Percentiles rank a stretch among this genome's conserved stretches.
phyloP scores from a whole-genome alignment of 495 filamentous ascomycete genomes.

The Ascobolus immersus region DNA sequence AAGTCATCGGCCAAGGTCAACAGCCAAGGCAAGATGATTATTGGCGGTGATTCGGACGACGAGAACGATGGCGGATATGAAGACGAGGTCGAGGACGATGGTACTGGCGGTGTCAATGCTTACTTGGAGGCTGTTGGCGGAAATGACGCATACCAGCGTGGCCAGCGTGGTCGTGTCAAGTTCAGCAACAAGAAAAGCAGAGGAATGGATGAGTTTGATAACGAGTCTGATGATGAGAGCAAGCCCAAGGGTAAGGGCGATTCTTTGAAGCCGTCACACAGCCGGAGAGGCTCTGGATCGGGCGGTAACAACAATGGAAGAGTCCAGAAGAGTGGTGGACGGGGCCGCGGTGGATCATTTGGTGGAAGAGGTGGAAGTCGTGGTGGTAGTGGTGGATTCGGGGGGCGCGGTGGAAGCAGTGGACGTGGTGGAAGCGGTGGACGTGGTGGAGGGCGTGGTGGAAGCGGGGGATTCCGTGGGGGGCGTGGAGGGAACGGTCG shows the following conservation, averaged over 20 bases:
- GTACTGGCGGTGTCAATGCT: conserved; percentile 50
- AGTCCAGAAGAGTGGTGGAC: conserved; percentile 11
- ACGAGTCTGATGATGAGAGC: conserved; percentile 41
- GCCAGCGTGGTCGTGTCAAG: conserved; percentile 66
- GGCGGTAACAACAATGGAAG: conserved; percentile 9
- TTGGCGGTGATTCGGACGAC: conserved; percentile 27
- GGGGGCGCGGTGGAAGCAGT: conserved; percentile 64
- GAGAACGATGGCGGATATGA: conserved; percentile 25
- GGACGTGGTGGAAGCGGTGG: conserved; percentile 52
- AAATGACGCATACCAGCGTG: conserved; percentile 53
- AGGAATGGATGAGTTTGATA: conserved; percentile 30
- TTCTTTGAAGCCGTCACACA: conserved; percentile 13
- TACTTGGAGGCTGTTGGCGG: conserved; percentile 79
- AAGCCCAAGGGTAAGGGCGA: conserved; percentile 22
- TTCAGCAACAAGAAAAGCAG: conserved; percentile 45
- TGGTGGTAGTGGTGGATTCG: conserved; percentile 49
- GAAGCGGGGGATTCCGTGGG: conserved; percentile 62
- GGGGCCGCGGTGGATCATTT: conserved; percentile 29
- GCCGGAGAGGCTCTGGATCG: conserved; percentile 10
- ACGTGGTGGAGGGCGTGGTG: conserved; percentile 51
- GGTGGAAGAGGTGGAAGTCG: conserved; percentile 56
- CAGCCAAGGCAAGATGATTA: conserved; percentile 65
- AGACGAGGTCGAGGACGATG: conserved; percentile 24
- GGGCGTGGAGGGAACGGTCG: no score
- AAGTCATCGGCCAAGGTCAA: conserved; percentile 47